Evolutionary conservation across 768 basidiomycete species (phyloP).

Genomic region (Suillus decipiens): DNA sequence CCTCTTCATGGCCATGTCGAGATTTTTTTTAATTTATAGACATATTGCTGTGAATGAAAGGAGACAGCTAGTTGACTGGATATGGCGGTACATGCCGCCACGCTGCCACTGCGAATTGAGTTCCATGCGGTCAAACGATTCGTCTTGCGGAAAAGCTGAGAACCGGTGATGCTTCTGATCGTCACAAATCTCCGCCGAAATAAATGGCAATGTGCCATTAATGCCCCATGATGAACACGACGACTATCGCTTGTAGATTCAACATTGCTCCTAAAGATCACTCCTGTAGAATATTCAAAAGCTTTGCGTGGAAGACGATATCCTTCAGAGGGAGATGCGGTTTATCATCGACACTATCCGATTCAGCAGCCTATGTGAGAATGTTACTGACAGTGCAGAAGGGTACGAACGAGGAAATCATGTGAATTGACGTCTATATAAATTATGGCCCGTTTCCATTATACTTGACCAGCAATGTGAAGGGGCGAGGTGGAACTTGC

Average conservation of each 20-base stretch:
- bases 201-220: not conserved
- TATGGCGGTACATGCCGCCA: not conserved
- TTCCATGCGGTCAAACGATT: not conserved
- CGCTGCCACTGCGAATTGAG: no score
- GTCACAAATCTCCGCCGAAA: constrained; percentile 4
- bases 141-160: not conserved
- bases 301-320: not conserved
- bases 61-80: not conserved
- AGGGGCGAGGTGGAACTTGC: not conserved
- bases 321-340: not conserved
- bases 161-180: not conserved
- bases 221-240: not conserved
- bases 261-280: not conserved
- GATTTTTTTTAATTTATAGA: not conserved
- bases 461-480: not conserved
- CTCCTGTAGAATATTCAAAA: not conserved
- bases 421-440: not conserved
- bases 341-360: not conserved
- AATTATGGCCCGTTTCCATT: not conserved
- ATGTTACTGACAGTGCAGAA: not conserved
- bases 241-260: not conserved
- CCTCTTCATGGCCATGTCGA: not conserved
- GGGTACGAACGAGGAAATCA: constrained; percentile 8
- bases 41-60: not conserved
- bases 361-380: not conserved